Percentiles rank a stretch among this genome's conserved stretches.
Evolutionary conservation across 2,329 filamentous ascomycete genomes (phyloP).

Genomic region (Hypoxylon sp.): DNA sequence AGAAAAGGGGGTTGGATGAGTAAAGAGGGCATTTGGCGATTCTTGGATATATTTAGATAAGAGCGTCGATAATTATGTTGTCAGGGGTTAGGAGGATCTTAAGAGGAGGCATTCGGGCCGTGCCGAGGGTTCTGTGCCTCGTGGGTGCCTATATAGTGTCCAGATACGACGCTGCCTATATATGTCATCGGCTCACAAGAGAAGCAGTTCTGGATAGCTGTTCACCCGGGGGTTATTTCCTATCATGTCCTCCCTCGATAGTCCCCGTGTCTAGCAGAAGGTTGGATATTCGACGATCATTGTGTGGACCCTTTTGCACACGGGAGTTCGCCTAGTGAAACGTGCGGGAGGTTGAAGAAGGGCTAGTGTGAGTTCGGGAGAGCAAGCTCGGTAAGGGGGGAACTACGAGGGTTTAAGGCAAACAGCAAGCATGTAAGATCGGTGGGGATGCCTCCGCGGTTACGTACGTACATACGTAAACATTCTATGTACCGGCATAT

Average conservation of each 20-base stretch:
- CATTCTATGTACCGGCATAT: background rate
- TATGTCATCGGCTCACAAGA: background rate
- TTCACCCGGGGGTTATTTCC: background rate
- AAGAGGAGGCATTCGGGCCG: background rate
- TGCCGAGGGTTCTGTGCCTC: background rate
- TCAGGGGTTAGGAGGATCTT: background rate
- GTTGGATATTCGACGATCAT: background rate
- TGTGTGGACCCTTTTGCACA: background rate
- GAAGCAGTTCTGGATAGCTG: background rate
- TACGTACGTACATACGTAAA: conserved; percentile 1
- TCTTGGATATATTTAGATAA: background rate
- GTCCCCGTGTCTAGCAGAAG: background rate
- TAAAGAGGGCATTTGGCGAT: background rate
- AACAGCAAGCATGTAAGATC: background rate
- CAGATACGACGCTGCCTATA: background rate
- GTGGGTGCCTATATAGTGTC: background rate
- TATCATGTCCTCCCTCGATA: background rate
- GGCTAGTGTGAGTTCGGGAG: background rate
- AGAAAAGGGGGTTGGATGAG: background rate
- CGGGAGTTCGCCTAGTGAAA: background rate
- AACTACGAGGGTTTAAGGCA: conserved; percentile 1
- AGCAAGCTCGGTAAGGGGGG: background rate
- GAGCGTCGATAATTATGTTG: background rate
- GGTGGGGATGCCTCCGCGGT: background rate
- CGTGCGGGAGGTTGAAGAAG: background rate